These are phyloP conservation scores for Lachnellula subtilissima DNA, from an alignment of 2,329 filamentous ascomycete genomes.

Conservation along the genomic window DNA sequence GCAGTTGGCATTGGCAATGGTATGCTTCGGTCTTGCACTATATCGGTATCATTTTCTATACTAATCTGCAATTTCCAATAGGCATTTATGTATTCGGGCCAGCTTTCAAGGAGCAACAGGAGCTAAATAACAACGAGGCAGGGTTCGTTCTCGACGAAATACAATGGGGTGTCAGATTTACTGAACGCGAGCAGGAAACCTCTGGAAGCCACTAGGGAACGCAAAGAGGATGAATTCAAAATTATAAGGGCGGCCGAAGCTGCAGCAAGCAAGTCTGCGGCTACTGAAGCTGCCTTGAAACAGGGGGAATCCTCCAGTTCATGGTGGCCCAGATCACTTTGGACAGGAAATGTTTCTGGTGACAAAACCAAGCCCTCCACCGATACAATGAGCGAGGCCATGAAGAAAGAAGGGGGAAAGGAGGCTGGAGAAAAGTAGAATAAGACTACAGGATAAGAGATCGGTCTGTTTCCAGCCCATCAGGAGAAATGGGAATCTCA, in stretches of 20 bases:
- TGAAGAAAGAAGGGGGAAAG: background rate
- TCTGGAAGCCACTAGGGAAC: slow-evolving; percentile 7
- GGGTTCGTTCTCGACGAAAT: slow-evolving; percentile 8
- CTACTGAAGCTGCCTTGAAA: slow-evolving; percentile 16
- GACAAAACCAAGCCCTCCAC: background rate
- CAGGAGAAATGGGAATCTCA: too few relatives aligned
- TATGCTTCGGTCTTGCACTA: slow-evolving; percentile 9
- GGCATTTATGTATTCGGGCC: slow-evolving; percentile 30
- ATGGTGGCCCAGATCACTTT: slow-evolving; percentile 22
- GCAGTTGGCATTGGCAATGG: slow-evolving; percentile 30
- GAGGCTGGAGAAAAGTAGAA: background rate
- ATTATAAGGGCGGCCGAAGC: slow-evolving; percentile 17
- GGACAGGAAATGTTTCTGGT: slow-evolving; percentile 4
- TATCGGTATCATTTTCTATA: background rate
- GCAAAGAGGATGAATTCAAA: slow-evolving; percentile 9
- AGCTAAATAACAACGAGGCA: slow-evolving; percentile 16
- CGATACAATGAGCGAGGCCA: background rate
- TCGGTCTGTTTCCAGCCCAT: too few relatives aligned
- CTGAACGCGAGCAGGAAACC: slow-evolving; percentile 17
- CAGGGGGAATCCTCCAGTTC: slow-evolving; percentile 12
- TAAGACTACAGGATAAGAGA: background rate
- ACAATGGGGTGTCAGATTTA: background rate
- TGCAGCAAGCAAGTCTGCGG: slow-evolving; percentile 16
- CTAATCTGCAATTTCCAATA: slow-evolving; percentile 2
- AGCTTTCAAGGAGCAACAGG: slow-evolving; percentile 26